Evolutionary conservation across 805 yeast genomes (phyloP), one percentile per base, ranked within the genome.

Genomic region (Lipomyces kockii): DNA sequence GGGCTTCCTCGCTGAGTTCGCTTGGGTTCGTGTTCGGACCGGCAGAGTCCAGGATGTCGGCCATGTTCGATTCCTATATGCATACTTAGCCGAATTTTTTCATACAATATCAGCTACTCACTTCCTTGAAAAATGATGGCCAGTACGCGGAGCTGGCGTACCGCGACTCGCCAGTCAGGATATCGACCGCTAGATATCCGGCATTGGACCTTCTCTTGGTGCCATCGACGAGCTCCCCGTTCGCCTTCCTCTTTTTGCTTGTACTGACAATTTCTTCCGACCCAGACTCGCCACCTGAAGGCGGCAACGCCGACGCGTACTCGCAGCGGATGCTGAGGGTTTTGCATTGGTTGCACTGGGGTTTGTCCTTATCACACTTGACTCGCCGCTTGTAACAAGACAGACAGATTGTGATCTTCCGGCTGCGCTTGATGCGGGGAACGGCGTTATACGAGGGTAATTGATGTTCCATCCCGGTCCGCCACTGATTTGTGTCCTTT

Each of bases 321-420:
- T 64, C 65, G 53, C 70, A 67, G 11, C 14, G 17, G 2, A 64
- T 67, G 27, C 60, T 61, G 53, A 63, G 49, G n/a, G 68, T 56
- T 20, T n/a, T 25, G 60, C 70, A 67, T 27, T 57, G 68, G 29
- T 52, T 35, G 53, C 70, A 67, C 22, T 37, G 49, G n/a, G 70
- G 70, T 46, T 49, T 58, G 39, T 8, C 51, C 34, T 61, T 61
- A 51, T 64, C 63, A 55, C 70, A 67, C 25, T 65, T 63, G 29
- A 67, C 70, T 29, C 66, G 70, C 46, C 70, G 53, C 17, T 63
- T 39, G 54, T 67, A 67, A 59, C 70, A 67, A 11, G 68, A 58
- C 52, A 61, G 58, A 32, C 70, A 67, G 61, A 62, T 67, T 3
- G 68, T 61, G 37, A 67, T 64, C 8, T 62, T 61, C 22, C 70